Evolutionary conservation across 1,284 basidiomycete species (phyloP).

Genomic region (Cutaneotrichosporon mucoides): DNA sequence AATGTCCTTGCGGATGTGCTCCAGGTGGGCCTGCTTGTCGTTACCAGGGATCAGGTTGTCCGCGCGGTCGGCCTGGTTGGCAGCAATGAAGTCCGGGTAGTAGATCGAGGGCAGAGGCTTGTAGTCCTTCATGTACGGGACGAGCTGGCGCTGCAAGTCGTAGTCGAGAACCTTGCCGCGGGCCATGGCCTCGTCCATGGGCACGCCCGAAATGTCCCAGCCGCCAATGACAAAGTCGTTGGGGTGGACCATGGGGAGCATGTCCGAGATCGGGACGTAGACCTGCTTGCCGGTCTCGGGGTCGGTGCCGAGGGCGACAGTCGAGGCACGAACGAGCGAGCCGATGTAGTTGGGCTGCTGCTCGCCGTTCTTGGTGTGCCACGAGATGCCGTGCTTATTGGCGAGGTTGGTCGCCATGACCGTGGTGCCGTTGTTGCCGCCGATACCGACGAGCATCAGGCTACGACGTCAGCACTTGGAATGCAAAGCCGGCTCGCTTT

Average conservation of each 20-base stretch:
- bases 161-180: conserved; percentile 93
- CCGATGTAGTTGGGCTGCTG: conserved; percentile 97
- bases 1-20: conserved; percentile 87
- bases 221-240: conserved; percentile 97
- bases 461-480: conserved; percentile 51
- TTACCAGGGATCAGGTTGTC: conserved; percentile 75
- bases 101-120: conserved; percentile 92
- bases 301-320: conserved; percentile 85
- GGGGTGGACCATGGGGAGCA: conserved; percentile 97
- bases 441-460: conserved; percentile 93
- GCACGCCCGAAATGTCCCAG: conserved; percentile 88
- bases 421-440: conserved; percentile 97
- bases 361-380: conserved; percentile 89
- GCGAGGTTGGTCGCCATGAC: conserved; percentile 92
- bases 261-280: conserved; percentile 85
- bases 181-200: conserved; percentile 88
- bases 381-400: conserved; percentile 90
- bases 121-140: conserved; percentile 75
- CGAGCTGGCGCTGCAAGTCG: conserved; percentile 94
- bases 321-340: conserved; percentile 83
- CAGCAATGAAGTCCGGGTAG: conserved; percentile 90
- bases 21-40: conserved; percentile 88
- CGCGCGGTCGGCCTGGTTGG: conserved; percentile 94
- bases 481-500: background rate
- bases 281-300: conserved; percentile 82